Conservation (phyloP, 2,329 filamentous ascomycete genomes). For the Leptographium radiaticola region DNA sequence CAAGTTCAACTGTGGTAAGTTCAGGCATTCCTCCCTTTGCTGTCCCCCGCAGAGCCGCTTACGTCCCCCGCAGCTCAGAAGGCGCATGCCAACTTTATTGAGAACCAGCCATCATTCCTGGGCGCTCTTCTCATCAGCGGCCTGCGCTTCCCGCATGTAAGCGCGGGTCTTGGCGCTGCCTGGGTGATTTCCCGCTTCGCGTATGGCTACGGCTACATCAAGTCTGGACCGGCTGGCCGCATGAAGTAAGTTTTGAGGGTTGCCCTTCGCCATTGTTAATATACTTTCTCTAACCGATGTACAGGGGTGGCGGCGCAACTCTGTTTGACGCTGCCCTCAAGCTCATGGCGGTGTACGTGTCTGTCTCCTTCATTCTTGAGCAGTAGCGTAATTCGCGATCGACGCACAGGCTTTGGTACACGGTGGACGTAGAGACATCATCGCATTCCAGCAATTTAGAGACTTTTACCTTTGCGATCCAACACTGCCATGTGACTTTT, state of each 20-base stretch:
- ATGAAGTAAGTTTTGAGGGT: conserved; percentile 17
- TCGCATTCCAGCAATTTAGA: background rate
- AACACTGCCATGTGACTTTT: background rate
- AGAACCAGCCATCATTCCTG: conserved; percentile 44
- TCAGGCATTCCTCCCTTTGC: background rate
- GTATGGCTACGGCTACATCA: conserved; percentile 44
- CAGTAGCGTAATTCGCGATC: background rate
- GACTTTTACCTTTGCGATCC: background rate
- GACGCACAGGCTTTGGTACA: background rate
- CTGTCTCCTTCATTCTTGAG: conserved; percentile 19
- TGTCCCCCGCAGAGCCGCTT: background rate
- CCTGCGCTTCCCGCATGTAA: conserved; percentile 36
- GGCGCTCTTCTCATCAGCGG: conserved; percentile 42
- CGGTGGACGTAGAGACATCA: background rate
- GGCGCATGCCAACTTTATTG: conserved; percentile 49
- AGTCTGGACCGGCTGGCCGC: conserved; percentile 31
- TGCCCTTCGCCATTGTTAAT: conserved; percentile 2
- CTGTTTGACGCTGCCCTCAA: conserved; percentile 27
- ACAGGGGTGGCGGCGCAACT: conserved; percentile 22
- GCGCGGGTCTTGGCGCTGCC: conserved; percentile 33
- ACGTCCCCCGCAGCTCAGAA: conserved; percentile 32
- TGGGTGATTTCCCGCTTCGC: conserved; percentile 40
- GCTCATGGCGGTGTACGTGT: conserved; percentile 29
- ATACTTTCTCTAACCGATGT: conserved; percentile 7
- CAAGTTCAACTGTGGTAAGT: conserved; percentile 48